Evolutionary conservation across 78 protist species (phyloP), one percentile per base, ranked within the genome.

Genomic region (Monosiga brevicollis): DNA sequence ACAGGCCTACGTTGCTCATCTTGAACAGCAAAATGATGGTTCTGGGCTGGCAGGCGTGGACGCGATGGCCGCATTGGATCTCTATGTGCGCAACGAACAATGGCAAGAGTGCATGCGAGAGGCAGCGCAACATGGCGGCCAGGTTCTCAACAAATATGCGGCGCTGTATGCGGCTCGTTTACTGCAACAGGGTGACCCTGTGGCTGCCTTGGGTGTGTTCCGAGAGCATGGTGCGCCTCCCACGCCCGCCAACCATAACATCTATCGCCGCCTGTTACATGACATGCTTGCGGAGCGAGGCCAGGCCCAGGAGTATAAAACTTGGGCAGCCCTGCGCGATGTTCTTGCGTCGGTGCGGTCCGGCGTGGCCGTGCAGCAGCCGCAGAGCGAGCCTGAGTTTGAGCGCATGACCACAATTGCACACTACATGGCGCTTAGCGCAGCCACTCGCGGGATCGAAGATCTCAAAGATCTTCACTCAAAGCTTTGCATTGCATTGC

Each of bases 21-120:
- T 42, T 40, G 49, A 40, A 54, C 40, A 71, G 29, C 25, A 43
- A 0, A 78, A 35, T 36, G 80, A 42, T 23, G n/a, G 43, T 9
- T 36, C 6, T 26, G 55, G 41, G 38, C 71, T 79, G 9, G 87
- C 42, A 22, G 73, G 23, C 29, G 70, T 71, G 75, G 42, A 82
- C 78, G 39, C 23, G 22, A 9, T 0, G 35, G 81, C 84, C 29
- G 84, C 82, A 55, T 76, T 90, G 54, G 82, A 88, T 43, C 75
- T 37, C 29, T 73, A 54, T 40, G 91, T 86, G 39, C 73, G 73
- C 62, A 9, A n/a, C 1, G 86, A 85, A 36, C 88, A 91, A 38
- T 91, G 94, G 94, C 85, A 79, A 22, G 32, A 39, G 76, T 73
- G 83, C 82, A 32, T 81, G 39, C 42, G 20, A 35, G 24, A 78